These are phyloP conservation scores for Pseudogymnoascus sp. DNA, from an alignment of 2,329 filamentous ascomycete genomes.

Conservation along the genomic window DNA sequence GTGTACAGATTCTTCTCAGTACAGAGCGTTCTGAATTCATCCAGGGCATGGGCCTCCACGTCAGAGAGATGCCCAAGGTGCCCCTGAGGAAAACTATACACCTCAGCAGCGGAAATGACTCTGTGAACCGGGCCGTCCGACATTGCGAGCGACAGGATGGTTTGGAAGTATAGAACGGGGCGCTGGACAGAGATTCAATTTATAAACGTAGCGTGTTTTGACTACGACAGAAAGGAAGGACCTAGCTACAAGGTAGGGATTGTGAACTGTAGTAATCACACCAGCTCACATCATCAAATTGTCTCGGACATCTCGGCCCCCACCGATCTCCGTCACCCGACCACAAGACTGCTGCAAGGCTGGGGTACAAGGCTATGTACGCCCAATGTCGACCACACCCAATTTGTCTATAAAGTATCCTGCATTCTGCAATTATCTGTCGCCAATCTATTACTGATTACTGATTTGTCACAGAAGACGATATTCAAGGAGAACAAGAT, in stretches of 20 bases:
- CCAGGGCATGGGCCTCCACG: constrained; percentile 58
- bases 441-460: neutral
- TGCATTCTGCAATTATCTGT: neutral
- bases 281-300: neutral
- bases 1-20: constrained; percentile 57
- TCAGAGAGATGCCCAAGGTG: constrained; percentile 70
- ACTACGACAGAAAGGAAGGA: neutral
- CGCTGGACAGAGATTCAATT: neutral
- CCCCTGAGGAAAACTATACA: constrained; percentile 59
- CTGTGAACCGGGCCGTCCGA: constrained; percentile 16
- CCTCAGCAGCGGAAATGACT: constrained; percentile 28
- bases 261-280: neutral
- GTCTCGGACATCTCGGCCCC: neutral
- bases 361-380: neutral
- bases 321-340: neutral
- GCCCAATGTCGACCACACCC: neutral
- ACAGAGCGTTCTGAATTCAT: constrained; percentile 62
- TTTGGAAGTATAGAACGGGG: neutral
- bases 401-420: neutral
- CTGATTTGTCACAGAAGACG: neutral
- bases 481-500: neutral
- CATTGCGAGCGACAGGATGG: neutral
- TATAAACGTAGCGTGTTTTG: neutral
- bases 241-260: neutral
- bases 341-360: neutral